Conservation (phyloP, 495 filamentous ascomycete species). For the Bacidia rubella region DNA sequence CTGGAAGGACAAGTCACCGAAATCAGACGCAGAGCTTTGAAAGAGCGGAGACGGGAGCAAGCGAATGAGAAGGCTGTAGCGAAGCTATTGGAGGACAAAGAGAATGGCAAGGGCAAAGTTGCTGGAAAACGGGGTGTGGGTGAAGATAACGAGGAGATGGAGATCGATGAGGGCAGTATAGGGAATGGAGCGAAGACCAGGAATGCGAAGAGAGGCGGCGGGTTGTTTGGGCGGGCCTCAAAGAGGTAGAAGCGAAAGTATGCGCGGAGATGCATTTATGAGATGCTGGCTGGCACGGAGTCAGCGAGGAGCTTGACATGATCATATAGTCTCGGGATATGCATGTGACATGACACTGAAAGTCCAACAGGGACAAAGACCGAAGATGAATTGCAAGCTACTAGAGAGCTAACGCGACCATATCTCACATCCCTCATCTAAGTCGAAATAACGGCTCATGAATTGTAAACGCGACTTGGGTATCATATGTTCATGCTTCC, state of each 20-base stretch:
- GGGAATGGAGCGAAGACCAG: constrained; percentile 16
- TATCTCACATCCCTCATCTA: too few relatives aligned
- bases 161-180: constrained; percentile 39
- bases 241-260: too few relatives aligned
- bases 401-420: too few relatives aligned
- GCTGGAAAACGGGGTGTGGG: constrained; percentile 24
- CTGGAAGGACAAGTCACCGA: constrained; percentile 64
- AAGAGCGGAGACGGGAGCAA: constrained; percentile 32
- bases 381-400: too few relatives aligned
- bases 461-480: constrained; percentile 13
- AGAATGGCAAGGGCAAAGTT: constrained; percentile 11
- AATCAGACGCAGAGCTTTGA: constrained; percentile 34
- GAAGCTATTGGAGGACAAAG: constrained; percentile 16
- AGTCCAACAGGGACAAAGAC: too few relatives aligned
- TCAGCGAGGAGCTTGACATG: too few relatives aligned
- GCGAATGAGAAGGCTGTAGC: constrained; percentile 34
- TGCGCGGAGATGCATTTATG: too few relatives aligned
- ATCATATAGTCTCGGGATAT: too few relatives aligned
- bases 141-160: constrained; percentile 33
- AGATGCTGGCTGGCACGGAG: too few relatives aligned
- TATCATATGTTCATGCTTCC: constrained; percentile 17
- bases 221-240: constrained; percentile 3
- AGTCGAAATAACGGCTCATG: too few relatives aligned
- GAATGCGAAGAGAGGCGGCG: constrained; percentile 18
- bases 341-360: too few relatives aligned